phyloP scores from a whole-genome alignment of 306 rosid species.

The Vigna mungo region DNA sequence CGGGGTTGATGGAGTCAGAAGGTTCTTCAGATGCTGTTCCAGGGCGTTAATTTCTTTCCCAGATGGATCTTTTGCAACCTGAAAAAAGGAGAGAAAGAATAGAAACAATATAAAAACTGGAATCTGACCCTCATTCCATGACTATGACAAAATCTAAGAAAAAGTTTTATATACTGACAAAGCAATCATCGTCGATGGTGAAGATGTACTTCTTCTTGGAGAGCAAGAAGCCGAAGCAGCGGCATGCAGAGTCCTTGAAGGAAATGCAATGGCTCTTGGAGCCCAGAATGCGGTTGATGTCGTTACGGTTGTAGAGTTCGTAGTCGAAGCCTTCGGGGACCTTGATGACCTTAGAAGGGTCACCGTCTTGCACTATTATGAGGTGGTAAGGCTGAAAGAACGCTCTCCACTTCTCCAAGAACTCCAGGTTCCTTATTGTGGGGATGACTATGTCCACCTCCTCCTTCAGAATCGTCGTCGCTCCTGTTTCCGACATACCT shows the following conservation, averaged over 20 bases:
- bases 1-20: conserved; percentile 78
- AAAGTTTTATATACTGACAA: conserved; percentile 43
- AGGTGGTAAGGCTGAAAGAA: conserved; percentile 76
- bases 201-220: conserved; percentile 87
- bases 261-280: conserved; percentile 77
- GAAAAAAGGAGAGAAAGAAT: conserved; percentile 10
- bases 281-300: conserved; percentile 68
- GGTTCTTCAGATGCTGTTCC: conserved; percentile 81
- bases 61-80: conserved; percentile 87
- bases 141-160: too few species aligned
- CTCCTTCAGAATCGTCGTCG: conserved; percentile 61
- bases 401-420: conserved; percentile 81
- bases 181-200: conserved; percentile 92
- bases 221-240: conserved; percentile 75
- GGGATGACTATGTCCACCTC: conserved; percentile 89
- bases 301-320: conserved; percentile 72
- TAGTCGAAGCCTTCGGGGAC: conserved; percentile 80
- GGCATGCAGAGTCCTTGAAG: conserved; percentile 87
- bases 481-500: not conserved
- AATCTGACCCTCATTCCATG: too few species aligned
- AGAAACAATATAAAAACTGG: not conserved
- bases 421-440: conserved; percentile 79
- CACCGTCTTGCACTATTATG: conserved; percentile 89
- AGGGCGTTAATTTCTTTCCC: conserved; percentile 81
- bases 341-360: conserved; percentile 64